These are phyloP conservation scores for Lactarius tabidus DNA, from an alignment of 768 basidiomycete genomes.

Conservation along the genomic window DNA sequence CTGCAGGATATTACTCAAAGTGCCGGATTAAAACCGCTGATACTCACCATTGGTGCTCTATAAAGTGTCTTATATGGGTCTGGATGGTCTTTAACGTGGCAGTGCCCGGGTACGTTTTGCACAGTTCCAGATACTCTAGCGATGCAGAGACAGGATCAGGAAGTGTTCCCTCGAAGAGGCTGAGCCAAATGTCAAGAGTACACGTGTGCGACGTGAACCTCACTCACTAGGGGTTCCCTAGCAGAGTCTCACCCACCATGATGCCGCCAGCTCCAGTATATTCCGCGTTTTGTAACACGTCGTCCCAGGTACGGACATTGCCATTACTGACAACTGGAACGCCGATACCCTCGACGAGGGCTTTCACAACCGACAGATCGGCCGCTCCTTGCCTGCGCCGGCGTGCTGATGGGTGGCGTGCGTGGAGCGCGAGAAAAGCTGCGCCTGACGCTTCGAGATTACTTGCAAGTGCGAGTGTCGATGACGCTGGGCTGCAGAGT, in stretches of 20 bases:
- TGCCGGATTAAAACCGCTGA: neutral
- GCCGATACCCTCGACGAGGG: constrained; percentile 46
- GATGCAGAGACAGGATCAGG: constrained; percentile 65
- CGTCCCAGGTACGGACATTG: constrained; percentile 60
- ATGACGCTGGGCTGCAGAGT: constrained; percentile 39
- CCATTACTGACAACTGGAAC: constrained; percentile 75
- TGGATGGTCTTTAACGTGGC: constrained; percentile 49
- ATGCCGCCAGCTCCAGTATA: constrained; percentile 65
- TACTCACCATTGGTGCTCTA: constrained; percentile 64
- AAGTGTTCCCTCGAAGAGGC: constrained; percentile 51
- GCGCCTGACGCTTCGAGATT: constrained; percentile 62
- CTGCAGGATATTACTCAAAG: constrained; percentile 17
- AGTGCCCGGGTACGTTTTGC: constrained; percentile 47
- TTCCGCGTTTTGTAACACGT: constrained; percentile 50
- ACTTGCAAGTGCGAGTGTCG: constrained; percentile 54
- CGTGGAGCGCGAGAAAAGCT: constrained; percentile 70
- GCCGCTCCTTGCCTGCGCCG: constrained; percentile 70
- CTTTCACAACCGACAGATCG: constrained; percentile 56
- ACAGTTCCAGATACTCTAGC: constrained; percentile 64
- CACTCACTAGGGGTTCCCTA: constrained; percentile 68
- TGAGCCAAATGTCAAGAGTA: constrained; percentile 28
- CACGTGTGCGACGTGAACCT: neutral
- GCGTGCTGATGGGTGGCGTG: constrained; percentile 65
- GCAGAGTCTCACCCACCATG: constrained; percentile 78
- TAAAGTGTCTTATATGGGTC: constrained; percentile 63